These are phyloP conservation scores for Corynespora cassiicola DNA, from an alignment of 2,329 filamentous ascomycete species.

Conservation along the genomic window DNA sequence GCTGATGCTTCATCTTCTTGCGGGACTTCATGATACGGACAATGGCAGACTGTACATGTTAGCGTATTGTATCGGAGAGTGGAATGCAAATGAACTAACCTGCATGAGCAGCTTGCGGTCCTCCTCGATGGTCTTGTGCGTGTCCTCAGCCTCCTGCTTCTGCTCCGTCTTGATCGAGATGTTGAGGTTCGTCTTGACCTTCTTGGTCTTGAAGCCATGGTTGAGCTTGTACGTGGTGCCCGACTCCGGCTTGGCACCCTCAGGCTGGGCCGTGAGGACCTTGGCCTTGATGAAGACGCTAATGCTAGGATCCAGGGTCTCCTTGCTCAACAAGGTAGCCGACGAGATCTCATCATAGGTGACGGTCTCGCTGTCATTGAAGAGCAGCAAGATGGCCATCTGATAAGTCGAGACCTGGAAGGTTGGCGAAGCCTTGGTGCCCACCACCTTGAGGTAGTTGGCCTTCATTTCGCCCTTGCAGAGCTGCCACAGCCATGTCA, in stretches of 20 bases:
- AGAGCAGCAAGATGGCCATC: conserved; percentile 93
- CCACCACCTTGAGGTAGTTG: conserved; percentile 77
- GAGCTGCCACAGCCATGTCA: conserved; percentile 97
- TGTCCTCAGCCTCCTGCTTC: conserved; percentile 95
- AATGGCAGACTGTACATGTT: conserved; percentile 79
- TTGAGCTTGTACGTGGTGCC: conserved; percentile 86
- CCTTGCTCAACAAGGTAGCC: conserved; percentile 78
- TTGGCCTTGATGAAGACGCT: conserved; percentile 91
- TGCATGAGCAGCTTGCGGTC: conserved; percentile 95
- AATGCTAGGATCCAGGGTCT: conserved; percentile 86
- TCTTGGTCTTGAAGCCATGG: conserved; percentile 97
- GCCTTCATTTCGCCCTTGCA: conserved; percentile 97
- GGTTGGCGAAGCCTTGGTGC: conserved; percentile 83
- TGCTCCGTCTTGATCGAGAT: conserved; percentile 93
- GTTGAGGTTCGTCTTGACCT: conserved; percentile 96
- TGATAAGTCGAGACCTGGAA: conserved; percentile 98
- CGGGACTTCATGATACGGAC: conserved; percentile 99
- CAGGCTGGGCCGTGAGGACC: conserved; percentile 76
- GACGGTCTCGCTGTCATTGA: conserved; percentile 88
- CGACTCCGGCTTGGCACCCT: conserved; percentile 76
- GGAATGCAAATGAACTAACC: conserved; percentile 65
- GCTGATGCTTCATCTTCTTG: conserved; percentile 97
- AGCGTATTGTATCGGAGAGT: conserved; percentile 20
- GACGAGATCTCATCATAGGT: conserved; percentile 87
- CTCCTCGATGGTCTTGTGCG: conserved; percentile 99